Base-by-base conservation (phyloP, 495 filamentous ascomycete genomes). In the Podospora anserina region DNA sequence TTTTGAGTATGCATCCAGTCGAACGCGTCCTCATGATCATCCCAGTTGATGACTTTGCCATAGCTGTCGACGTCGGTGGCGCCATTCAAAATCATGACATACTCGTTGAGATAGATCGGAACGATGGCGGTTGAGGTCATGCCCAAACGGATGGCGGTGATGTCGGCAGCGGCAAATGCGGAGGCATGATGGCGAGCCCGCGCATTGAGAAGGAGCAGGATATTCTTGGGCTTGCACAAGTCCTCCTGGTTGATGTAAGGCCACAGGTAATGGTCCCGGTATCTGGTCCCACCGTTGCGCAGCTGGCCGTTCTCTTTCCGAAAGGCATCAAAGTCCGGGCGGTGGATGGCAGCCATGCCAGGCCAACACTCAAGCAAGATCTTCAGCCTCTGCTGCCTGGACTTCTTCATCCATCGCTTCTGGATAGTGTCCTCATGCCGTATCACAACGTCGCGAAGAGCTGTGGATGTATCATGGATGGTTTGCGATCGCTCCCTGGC, bases 211-310 rank as follows among this genome's bases (percentile, higher is more conserved):
- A 89, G 75, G 20, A 88, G 70, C 0, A 79, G 75, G 9, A 89
- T 64, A 0, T 74, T 65, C 58, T 78, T 82, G 0, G 79, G 75
- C 20, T 80, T 76, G 13, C 63, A 62, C 5, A 89, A 73, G 71
- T 88, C 86, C 66, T 88, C 85, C 32, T 83, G 78, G 68, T 89
- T 90, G 73, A 88, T 83, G 63, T 82, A 78, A 0, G 87, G 88
- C 78, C 82, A 86, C 44, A 85, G 64, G 49, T 77, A 87, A 5
- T 54, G 3, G 55, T 70, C 28, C 39, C 67, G 61, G 72, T 60
- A 69, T 7, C 65, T 62, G 13, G 68, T 66, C 2, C 61, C 73
- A 7, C 3, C 1, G 11, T 32, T 28, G 2, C 61, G 59, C 27
- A 67, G 32, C 53, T 73, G 59, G 54, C 44, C 44, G 5, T 26